Base-by-base conservation (phyloP, 441 rosid species). In the Raphanus hybrid region DNA sequence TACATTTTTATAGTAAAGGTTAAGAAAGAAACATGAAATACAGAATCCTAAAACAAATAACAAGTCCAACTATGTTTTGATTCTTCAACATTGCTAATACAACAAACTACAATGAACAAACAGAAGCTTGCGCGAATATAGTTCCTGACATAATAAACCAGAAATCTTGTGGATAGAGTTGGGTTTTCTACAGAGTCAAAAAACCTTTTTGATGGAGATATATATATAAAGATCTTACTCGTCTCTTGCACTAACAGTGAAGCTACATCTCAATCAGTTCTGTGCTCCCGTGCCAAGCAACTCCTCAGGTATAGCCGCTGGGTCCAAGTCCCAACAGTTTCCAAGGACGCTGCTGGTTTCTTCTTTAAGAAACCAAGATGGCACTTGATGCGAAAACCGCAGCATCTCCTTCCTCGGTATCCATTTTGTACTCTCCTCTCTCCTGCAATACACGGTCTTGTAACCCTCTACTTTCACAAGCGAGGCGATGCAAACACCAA, bases 281-380 rank as follows among this genome's bases (percentile, higher is more conserved):
- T 83, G 23, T 69, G 85, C 70, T 54, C 63, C 84, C 0, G 80
- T 75, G 41, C 88, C 86, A 77, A 93, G 98, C 83, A 93, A 86
- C 79, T 90, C 93, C 39, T 93, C 98, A 26, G 98, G 98, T 69
- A 96, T 93, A 34, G 98, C 98, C 15, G 98, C 98, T 1, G 98
- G 97, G 80, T 93, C 98, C 70, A 93, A 80, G 86, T 93, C 98
- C 96, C 97, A 93, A 72, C 96, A 88, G 63, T 87, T 87, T 43
- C 83, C 92, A 0, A 90, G 91, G 79, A 91, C 70, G 35, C 77
- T 83, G 71, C 76, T 75, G 5, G 87, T 80, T 71, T 85, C 94
- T 75, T 89, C 92, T 74, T 89, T 85, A 50, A 96, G 94, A 54
- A 87, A 82, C 89, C 97, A 92, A 71, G 99, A 88, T 0, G 99